These are phyloP conservation scores for Dactylellina leptospora DNA, from an alignment of 2,329 filamentous ascomycete genomes.

Conservation along the genomic window DNA sequence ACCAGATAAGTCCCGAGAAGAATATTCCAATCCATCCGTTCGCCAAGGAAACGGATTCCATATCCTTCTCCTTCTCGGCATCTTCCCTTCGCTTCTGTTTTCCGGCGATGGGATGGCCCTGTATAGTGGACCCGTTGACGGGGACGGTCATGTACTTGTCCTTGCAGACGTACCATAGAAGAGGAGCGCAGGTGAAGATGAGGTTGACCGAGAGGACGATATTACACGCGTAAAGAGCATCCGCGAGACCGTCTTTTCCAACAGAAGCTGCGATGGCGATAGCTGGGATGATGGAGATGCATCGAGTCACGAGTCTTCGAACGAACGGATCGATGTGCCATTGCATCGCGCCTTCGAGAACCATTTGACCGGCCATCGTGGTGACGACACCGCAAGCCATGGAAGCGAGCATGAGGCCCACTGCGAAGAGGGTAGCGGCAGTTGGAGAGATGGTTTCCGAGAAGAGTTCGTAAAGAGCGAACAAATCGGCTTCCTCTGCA, in stretches of 20 bases:
- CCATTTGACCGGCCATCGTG: slow-evolving; percentile 55
- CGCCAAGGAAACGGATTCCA: slow-evolving; percentile 39
- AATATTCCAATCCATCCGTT: slow-evolving; percentile 38
- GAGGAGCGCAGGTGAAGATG: slow-evolving; percentile 58
- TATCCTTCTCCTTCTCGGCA: neutral
- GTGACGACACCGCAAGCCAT: slow-evolving; percentile 51
- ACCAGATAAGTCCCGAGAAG: slow-evolving; percentile 30
- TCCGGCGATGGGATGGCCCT: slow-evolving; percentile 23
- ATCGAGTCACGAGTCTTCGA: slow-evolving; percentile 57
- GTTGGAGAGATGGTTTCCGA: slow-evolving; percentile 51
- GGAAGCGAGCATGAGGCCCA: slow-evolving; percentile 54
- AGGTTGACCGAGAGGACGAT: slow-evolving; percentile 58
- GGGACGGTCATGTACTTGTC: slow-evolving; percentile 58
- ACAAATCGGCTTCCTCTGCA: slow-evolving; percentile 48
- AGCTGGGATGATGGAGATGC: slow-evolving; percentile 58
- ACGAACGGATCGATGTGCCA: slow-evolving; percentile 58
- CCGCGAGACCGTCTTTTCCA: slow-evolving; percentile 57
- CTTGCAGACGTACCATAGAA: slow-evolving; percentile 58
- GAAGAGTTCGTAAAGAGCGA: slow-evolving; percentile 53
- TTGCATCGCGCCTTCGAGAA: slow-evolving; percentile 58
- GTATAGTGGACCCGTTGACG: slow-evolving; percentile 35
- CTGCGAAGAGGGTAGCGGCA: slow-evolving; percentile 54
- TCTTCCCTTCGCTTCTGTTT: slow-evolving; percentile 28
- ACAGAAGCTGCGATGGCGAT: slow-evolving; percentile 58
- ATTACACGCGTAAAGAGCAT: slow-evolving; percentile 58